Conservation (phyloP, 345 rosid genomes). For the Eutrema japonicum region DNA sequence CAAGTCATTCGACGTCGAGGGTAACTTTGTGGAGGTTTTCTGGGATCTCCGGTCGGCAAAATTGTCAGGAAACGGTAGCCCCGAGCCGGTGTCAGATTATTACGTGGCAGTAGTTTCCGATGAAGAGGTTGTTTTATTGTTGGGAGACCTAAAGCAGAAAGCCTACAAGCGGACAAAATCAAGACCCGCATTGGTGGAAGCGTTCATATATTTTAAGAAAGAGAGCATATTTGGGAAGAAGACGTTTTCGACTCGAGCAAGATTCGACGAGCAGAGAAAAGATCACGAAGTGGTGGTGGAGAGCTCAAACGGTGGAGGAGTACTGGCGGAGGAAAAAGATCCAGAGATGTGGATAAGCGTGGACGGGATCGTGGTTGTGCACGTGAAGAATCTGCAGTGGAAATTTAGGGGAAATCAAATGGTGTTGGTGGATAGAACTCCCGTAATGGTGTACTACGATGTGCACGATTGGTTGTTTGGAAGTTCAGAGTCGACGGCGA, state of each 20-base stretch:
- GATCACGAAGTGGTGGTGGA: constrained; percentile 88
- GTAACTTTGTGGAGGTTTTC: constrained; percentile 65
- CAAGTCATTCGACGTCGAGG: constrained; percentile 68
- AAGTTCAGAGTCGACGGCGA: constrained; percentile 58
- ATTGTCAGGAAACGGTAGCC: constrained; percentile 60
- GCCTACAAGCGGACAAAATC: constrained; percentile 85
- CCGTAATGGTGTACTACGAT: constrained; percentile 82
- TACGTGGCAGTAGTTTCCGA: constrained; percentile 83
- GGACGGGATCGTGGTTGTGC: constrained; percentile 73
- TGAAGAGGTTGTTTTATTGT: constrained; percentile 77
- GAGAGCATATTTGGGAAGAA: constrained; percentile 87
- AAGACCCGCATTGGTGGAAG: constrained; percentile 73
- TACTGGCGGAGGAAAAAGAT: constrained; percentile 54
- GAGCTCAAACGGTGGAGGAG: constrained; percentile 66
- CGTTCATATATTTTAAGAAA: constrained; percentile 64
- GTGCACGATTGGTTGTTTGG: constrained; percentile 95
- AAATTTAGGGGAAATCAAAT: constrained; percentile 94
- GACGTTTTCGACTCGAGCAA: constrained; percentile 71
- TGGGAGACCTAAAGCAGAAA: constrained; percentile 86
- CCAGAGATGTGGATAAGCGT: constrained; percentile 98
- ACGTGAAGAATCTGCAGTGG: constrained; percentile 89
- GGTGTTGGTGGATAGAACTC: constrained; percentile 73
- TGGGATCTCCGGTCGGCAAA: constrained; percentile 93
- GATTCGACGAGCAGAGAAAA: constrained; percentile 63
- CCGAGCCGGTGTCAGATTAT: constrained; percentile 76